Conservation (phyloP, 208 protist species). For the Leishmania martiniquensis region DNA sequence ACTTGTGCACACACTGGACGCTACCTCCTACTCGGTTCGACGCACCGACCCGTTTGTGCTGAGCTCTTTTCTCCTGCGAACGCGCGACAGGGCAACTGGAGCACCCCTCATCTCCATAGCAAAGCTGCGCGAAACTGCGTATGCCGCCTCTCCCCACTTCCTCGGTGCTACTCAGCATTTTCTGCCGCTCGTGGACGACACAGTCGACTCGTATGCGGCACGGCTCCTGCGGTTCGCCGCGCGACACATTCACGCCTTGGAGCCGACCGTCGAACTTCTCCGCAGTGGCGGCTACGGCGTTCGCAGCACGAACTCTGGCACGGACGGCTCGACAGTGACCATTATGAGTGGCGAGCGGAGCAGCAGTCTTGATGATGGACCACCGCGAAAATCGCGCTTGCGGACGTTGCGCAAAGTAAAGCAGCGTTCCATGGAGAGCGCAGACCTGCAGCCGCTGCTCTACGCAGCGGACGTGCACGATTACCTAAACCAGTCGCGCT, state of each 20-base stretch:
- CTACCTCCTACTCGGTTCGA: constrained; percentile 40
- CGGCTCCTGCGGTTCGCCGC: constrained; percentile 36
- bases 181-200: constrained; percentile 36
- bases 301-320: not conserved
- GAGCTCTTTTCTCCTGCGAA: constrained; percentile 39
- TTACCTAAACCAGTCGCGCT: constrained; percentile 42
- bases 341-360: not conserved
- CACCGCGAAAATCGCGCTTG: constrained; percentile 26
- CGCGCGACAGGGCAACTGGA: constrained; percentile 4
- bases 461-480: constrained; percentile 62
- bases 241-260: constrained; percentile 20
- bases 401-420: constrained; percentile 38
- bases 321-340: not conserved
- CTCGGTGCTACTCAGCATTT: constrained; percentile 18
- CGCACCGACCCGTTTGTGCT: constrained; percentile 63
- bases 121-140: constrained; percentile 31
- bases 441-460: constrained; percentile 68
- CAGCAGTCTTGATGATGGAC: constrained; percentile 24
- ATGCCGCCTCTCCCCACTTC: constrained; percentile 35
- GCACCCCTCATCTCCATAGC: constrained; percentile 36
- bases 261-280: constrained; percentile 28
- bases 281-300: constrained; percentile 19
- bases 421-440: constrained; percentile 42
- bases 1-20: constrained; percentile 24
- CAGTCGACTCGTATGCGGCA: constrained; percentile 28